Evolutionary conservation across 1,139 yeast genomes (phyloP), one percentile per base, ranked within the genome.

Genomic region (Geotrichum cucujoidarum): DNA sequence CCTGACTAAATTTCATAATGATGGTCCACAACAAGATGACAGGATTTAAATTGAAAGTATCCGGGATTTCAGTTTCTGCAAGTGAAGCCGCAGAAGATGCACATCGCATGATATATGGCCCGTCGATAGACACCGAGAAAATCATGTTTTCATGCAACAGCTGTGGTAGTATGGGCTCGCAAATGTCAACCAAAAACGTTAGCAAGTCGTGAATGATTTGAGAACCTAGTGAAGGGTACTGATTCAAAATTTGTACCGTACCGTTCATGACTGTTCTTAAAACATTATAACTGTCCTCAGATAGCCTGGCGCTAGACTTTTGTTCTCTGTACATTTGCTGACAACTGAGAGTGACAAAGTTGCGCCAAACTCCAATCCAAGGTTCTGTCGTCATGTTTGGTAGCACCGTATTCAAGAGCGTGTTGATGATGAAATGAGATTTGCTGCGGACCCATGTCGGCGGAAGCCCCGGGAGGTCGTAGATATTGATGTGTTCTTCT

Each of bases 201-300:
- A 38, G 22, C 41, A 38, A n/a, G 7, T 38, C 29, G 32, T 38
- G 20, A 16, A n/a, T 17, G 13, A 13, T 10, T 3, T 17, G 8
- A 16, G 6, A 22, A 2, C 18, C 32, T 8, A 13, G 32, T 24
- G 36, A 16, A 3, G n/a, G 13, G 31, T 25, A 11, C 18, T 38
- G 32, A 10, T 38, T 32, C 13, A 38, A n/a, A n/a, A 34, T 13
- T 17, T 41, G 39, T 11, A 35, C 39, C n/a, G 39, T 14, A 22
- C 45, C 41, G 25, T 38, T 38, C 41, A 38, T 38, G 18, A 38
- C 18, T 10, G 41, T 38, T 16, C 41, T 32, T 11, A 41, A 24
- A n/a, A 41, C 39, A 24, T 34, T 41, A 17, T 33, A 41, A 34
- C 33, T 41, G 27, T 41, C 45, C 13, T 34, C 27, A 2, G 34